These are phyloP conservation scores for Naumovozyma baii DNA, from an alignment of 805 yeast species.

Conservation along the genomic window DNA sequence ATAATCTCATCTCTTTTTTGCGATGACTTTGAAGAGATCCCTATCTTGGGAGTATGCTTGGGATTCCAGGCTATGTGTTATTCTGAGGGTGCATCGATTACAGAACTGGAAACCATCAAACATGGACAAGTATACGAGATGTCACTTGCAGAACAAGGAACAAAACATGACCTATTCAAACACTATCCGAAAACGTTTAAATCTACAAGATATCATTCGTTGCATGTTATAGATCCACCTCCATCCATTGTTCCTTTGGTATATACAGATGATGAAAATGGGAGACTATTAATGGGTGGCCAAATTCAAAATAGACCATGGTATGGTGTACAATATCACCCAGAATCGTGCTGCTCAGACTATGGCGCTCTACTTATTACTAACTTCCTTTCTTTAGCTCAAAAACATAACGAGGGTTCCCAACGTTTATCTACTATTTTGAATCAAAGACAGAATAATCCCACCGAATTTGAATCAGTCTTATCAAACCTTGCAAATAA, in stretches of 20 bases:
- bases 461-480: conserved; percentile 1
- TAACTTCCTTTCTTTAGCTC: conserved; percentile 41
- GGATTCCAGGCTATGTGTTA: conserved; percentile 82
- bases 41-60: conserved; percentile 83
- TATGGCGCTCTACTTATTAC: conserved; percentile 48
- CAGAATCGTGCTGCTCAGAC: conserved; percentile 83
- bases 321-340: conserved; percentile 95
- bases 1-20: conserved; percentile 51
- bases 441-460: background rate
- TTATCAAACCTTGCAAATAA: conserved; percentile 10
- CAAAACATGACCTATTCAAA: conserved; percentile 31
- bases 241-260: conserved; percentile 50
- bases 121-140: conserved; percentile 80
- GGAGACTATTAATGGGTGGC: conserved; percentile 67
- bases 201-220: conserved; percentile 84
- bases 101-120: conserved; percentile 45
- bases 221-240: conserved; percentile 36
- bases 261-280: conserved; percentile 38
- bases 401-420: conserved; percentile 12
- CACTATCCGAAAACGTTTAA: conserved; percentile 39
- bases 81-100: conserved; percentile 48
- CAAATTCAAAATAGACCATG: conserved; percentile 53
- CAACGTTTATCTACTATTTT: background rate
- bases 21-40: conserved; percentile 30
- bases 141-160: background rate